Percentiles rank a stretch among this genome's conserved stretches.
These are phyloP conservation scores for Citrus reticulata DNA, from an alignment of 345 rosid species.

Conservation along the genomic window DNA sequence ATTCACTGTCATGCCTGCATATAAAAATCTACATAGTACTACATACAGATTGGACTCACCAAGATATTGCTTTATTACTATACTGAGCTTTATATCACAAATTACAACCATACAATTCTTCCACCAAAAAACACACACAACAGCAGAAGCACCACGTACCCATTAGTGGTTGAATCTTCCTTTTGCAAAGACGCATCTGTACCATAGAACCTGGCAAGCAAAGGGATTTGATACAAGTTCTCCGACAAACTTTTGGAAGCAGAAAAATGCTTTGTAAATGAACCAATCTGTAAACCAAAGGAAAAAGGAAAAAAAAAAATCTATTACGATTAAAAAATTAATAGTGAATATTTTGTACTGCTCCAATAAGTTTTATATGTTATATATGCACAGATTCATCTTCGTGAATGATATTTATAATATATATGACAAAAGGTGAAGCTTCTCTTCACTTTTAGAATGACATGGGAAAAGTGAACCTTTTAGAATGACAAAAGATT, in stretches of 20 bases:
- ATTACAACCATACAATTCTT: neutral
- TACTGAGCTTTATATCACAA: neutral
- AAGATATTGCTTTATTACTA: neutral
- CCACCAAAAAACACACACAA: neutral
- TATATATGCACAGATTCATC: neutral
- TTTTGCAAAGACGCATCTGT: constrained; percentile 51
- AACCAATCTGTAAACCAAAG: constrained; percentile 38
- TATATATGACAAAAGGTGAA: neutral
- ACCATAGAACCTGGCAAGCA: constrained; percentile 46
- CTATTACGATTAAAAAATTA: neutral
- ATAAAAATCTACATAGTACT: neutral
- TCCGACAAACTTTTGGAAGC: constrained; percentile 31
- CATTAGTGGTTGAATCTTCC: constrained; percentile 31
- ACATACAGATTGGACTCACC: neutral
- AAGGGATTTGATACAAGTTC: constrained; percentile 16
- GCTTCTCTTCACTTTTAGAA: neutral
- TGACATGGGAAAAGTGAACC: neutral
- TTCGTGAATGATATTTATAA: neutral
- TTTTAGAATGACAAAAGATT: neutral
- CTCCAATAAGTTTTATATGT: neutral
- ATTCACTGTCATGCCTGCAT: neutral
- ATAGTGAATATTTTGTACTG: neutral
- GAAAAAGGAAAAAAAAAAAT: neutral
- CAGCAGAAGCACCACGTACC: constrained; percentile 29
- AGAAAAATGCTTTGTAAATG: constrained; percentile 35